Conservation (phyloP, 1,284 basidiomycete genomes). For the Amanita bisporigera region DNA sequence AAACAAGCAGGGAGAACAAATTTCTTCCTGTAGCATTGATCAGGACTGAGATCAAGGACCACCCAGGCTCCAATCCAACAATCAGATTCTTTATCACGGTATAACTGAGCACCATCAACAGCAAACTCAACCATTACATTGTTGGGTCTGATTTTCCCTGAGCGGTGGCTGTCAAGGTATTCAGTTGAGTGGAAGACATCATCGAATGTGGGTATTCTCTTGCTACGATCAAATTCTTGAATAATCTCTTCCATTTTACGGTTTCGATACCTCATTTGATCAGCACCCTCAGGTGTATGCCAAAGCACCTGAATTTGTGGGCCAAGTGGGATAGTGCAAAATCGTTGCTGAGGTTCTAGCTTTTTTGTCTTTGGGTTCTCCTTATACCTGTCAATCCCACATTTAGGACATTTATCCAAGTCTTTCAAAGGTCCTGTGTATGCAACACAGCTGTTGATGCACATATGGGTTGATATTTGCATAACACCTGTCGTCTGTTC, state of each 20-base stretch:
- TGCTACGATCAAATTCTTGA: conserved; percentile 11
- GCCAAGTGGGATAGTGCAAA: conserved; percentile 44
- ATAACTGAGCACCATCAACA: conserved; percentile 38
- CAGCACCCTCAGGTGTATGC: conserved; percentile 27
- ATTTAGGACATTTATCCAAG: no score
- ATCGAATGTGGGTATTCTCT: conserved; percentile 17
- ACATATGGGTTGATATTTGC: conserved; percentile 29
- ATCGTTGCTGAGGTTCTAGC: conserved; percentile 24
- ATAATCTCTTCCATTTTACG: conserved; percentile 20
- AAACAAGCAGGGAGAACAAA: conserved; percentile 26
- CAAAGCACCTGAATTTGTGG: conserved; percentile 45
- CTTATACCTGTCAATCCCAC: no score
- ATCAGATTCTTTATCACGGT: conserved; percentile 31
- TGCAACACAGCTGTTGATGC: no score
- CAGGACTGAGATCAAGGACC: conserved; percentile 17
- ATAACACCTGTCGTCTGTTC: conserved; percentile 19
- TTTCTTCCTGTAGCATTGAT: conserved; percentile 20
- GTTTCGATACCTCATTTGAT: conserved; percentile 32
- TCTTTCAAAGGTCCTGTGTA: no score
- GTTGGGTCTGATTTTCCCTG: background rate
- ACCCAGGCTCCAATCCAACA: conserved; percentile 19
- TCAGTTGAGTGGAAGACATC: conserved; percentile 27
- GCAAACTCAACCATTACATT: conserved; percentile 27
- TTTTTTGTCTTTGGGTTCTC: no score
- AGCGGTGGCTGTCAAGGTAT: conserved; percentile 27